phyloP scores from a whole-genome alignment of 75 land plant species.

The Azolla pinnata region DNA sequence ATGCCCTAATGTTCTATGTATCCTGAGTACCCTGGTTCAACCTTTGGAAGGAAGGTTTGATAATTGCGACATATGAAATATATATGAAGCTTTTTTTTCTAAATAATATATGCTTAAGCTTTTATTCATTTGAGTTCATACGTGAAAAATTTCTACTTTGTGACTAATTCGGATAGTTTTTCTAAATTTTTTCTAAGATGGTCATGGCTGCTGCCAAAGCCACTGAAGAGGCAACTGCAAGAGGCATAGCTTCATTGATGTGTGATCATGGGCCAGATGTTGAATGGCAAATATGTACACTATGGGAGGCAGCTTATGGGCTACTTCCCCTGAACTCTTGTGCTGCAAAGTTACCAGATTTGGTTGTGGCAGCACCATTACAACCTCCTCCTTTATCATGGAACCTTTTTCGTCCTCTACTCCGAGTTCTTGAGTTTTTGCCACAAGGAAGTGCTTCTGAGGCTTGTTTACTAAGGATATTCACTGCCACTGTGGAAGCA shows the following conservation, averaged over 20 bases:
- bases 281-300: slow-evolving; percentile 90
- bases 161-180: too few relatives aligned
- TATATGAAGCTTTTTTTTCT: too few relatives aligned
- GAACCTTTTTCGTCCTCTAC: slow-evolving; percentile 71
- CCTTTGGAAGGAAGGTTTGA: too few relatives aligned
- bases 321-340: slow-evolving; percentile 74
- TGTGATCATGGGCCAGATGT: slow-evolving; percentile 89
- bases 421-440: slow-evolving; percentile 77
- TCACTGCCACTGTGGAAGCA: slow-evolving; percentile 85
- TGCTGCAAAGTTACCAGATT: slow-evolving; percentile 77
- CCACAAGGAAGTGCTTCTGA: slow-evolving; percentile 89
- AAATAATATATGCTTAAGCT: too few relatives aligned
- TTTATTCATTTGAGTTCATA: too few relatives aligned
- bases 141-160: too few relatives aligned
- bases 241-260: slow-evolving; percentile 84
- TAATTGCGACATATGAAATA: too few relatives aligned
- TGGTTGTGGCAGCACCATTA: slow-evolving; percentile 72
- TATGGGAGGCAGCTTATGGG: slow-evolving; percentile 99
- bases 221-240: slow-evolving; percentile 80
- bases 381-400: slow-evolving; percentile 83
- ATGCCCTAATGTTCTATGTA: too few relatives aligned
- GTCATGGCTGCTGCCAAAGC: slow-evolving; percentile 54
- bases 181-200: slow-evolving; percentile 27
- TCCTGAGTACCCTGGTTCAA: too few relatives aligned
- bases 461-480: slow-evolving; percentile 76